phyloP scores from a whole-genome alignment of 352 stramenopile species.

The Phytophthora palmivora region DNA sequence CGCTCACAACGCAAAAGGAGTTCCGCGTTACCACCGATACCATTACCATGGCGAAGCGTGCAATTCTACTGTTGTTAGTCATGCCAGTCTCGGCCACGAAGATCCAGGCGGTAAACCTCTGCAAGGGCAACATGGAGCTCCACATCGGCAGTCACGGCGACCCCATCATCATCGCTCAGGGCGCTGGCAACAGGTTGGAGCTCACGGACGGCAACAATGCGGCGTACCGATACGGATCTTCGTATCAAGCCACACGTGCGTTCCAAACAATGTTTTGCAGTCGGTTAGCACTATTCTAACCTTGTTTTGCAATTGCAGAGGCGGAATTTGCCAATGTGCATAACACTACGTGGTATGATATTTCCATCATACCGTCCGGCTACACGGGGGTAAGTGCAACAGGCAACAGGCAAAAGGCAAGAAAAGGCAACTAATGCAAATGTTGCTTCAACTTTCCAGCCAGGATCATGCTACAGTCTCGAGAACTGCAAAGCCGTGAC shows the following conservation, averaged over 20 bases:
- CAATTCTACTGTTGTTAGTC: conserved; percentile 16
- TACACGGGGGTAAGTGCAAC: conserved; percentile 39
- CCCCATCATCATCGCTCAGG: conserved; percentile 30
- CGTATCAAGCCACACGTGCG: conserved; percentile 43
- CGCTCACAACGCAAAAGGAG: conserved; percentile 26
- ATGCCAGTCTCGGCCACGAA: conserved; percentile 28
- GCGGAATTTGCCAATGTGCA: conserved; percentile 73
- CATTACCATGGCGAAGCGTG: conserved; percentile 9
- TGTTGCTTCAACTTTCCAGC: conserved; percentile 29
- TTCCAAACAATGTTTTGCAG: not conserved
- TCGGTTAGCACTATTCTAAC: conserved; percentile 5
- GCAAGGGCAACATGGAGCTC: conserved; percentile 41
- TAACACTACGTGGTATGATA: conserved; percentile 71
- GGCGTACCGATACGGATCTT: conserved; percentile 38
- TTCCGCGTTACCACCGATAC: not conserved
- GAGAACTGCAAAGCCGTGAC: conserved; percentile 65
- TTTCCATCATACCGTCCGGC: conserved; percentile 78
- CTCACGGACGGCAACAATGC: conserved; percentile 38
- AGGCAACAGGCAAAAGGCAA: conserved; percentile 1
- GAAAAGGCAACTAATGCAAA: not conserved
- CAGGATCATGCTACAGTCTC: conserved; percentile 64
- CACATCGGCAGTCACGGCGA: conserved; percentile 35
- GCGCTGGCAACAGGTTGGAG: conserved; percentile 20
- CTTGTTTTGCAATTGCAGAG: conserved; percentile 35
- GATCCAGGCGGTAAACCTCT: conserved; percentile 54